Evolutionary conservation across 2,329 filamentous ascomycete species (phyloP).

Genomic region (Xylaria sp.): DNA sequence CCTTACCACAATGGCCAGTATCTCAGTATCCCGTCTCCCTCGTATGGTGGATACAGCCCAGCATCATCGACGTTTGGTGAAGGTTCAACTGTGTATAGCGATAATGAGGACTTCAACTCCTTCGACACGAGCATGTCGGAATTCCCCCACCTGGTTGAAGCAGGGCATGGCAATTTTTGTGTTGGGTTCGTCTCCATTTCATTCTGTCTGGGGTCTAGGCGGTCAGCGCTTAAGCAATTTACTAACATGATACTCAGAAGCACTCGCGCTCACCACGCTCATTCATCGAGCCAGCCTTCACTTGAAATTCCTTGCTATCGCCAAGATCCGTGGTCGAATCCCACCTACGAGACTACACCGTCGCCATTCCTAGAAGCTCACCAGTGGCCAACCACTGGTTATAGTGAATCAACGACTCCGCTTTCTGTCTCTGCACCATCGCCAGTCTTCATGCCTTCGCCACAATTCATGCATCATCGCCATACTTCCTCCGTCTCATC

Average conservation of each 20-base stretch:
- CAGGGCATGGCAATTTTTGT: slow-evolving; percentile 52
- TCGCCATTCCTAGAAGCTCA: slow-evolving; percentile 54
- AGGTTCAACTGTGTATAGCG: slow-evolving; percentile 67
- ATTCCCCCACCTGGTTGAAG: slow-evolving; percentile 53
- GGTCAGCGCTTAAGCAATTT: slow-evolving; percentile 48
- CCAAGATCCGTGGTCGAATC: slow-evolving; percentile 42
- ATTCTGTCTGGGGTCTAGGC: slow-evolving; percentile 66
- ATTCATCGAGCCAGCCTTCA: slow-evolving; percentile 50
- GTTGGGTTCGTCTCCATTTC: slow-evolving; percentile 68
- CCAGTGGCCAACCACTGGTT: slow-evolving; percentile 48
- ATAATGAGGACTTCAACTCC: slow-evolving; percentile 61
- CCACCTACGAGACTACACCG: slow-evolving; percentile 47
- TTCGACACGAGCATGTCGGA: slow-evolving; percentile 54
- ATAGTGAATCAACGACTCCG: slow-evolving; percentile 47
- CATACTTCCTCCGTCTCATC: slow-evolving; percentile 44
- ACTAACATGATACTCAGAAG: slow-evolving; percentile 63
- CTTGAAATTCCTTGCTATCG: slow-evolving; percentile 47
- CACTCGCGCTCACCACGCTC: slow-evolving; percentile 41
- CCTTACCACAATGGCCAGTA: slow-evolving; percentile 62
- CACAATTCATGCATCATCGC: slow-evolving; percentile 45
- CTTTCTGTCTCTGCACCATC: slow-evolving; percentile 44
- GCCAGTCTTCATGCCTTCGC: slow-evolving; percentile 44
- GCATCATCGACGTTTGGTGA: slow-evolving; percentile 67
- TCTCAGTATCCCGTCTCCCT: slow-evolving; percentile 67
- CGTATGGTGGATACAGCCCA: slow-evolving; percentile 65